Evolutionary conservation across 1,139 yeast species (phyloP).

Genomic region (Nakaseomyces bracarensis): DNA sequence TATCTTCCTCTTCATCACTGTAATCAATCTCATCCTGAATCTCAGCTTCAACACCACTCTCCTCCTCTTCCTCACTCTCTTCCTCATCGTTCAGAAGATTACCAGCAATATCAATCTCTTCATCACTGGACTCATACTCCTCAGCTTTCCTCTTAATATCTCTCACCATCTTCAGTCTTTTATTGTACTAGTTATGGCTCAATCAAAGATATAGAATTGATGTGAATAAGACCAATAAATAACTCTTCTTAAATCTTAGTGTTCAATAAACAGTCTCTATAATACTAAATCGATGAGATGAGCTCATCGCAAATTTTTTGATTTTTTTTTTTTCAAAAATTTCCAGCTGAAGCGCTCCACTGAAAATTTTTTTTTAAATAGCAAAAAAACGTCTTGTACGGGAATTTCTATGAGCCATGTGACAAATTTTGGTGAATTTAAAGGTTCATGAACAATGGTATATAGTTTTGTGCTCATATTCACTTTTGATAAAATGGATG

Average conservation of each 20-base stretch:
- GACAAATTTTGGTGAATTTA: too few relatives aligned
- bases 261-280: too few relatives aligned
- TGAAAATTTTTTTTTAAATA: too few relatives aligned
- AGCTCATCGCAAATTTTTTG: slow-evolving; percentile 4
- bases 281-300: neutral
- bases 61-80: slow-evolving; percentile 36
- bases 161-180: neutral
- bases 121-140: slow-evolving; percentile 33
- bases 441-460: too few relatives aligned
- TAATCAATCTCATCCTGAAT: slow-evolving; percentile 50
- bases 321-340: neutral
- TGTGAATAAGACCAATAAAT: too few relatives aligned
- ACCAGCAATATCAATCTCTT: slow-evolving; percentile 57
- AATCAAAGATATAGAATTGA: neutral
- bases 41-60: slow-evolving; percentile 35
- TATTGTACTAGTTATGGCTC: too few relatives aligned
- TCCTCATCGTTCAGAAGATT: slow-evolving; percentile 47
- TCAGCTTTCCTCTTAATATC: slow-evolving; percentile 12
- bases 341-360: too few relatives aligned
- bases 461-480: too few relatives aligned
- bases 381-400: neutral
- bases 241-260: too few relatives aligned
- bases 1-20: slow-evolving; percentile 40
- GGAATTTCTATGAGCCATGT: too few relatives aligned
- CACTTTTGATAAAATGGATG: too few relatives aligned